Conservation (phyloP, 768 basidiomycete genomes). For the Amanita thiersii region DNA sequence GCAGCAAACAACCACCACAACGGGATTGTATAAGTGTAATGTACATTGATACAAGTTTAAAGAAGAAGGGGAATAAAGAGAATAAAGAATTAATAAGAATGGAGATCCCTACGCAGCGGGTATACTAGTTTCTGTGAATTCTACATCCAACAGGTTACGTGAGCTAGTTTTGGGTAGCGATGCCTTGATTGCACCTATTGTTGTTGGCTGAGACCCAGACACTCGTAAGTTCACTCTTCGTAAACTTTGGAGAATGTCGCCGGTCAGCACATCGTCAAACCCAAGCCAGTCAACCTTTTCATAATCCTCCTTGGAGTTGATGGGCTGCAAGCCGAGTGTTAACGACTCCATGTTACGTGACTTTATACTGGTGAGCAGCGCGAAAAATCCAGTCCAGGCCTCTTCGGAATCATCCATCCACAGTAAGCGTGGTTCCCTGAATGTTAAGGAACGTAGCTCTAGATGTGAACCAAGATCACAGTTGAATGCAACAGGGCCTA, state of each 20-base stretch:
- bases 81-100: too few relatives aligned
- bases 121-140: not conserved
- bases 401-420: too few relatives aligned
- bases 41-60: too few relatives aligned
- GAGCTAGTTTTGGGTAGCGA: not conserved
- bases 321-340: not conserved
- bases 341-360: conserved; percentile 1
- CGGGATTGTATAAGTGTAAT: not conserved
- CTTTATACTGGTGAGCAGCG: conserved; percentile 2
- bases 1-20: not conserved
- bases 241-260: not conserved
- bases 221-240: not conserved
- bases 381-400: not conserved
- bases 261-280: conserved; percentile 1
- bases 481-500: not conserved
- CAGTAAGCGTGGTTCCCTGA: not conserved
- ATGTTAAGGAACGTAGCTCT: conserved; percentile 5
- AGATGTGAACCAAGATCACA: conserved; percentile 4
- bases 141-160: not conserved
- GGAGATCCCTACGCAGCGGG: too few relatives aligned
- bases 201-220: not conserved
- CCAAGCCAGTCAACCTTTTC: conserved; percentile 1
- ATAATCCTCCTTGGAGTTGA: not conserved
- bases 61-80: too few relatives aligned
- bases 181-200: not conserved